Evolutionary conservation across 768 basidiomycete genomes (phyloP).

Genomic region (Leccinellum luteum): DNA sequence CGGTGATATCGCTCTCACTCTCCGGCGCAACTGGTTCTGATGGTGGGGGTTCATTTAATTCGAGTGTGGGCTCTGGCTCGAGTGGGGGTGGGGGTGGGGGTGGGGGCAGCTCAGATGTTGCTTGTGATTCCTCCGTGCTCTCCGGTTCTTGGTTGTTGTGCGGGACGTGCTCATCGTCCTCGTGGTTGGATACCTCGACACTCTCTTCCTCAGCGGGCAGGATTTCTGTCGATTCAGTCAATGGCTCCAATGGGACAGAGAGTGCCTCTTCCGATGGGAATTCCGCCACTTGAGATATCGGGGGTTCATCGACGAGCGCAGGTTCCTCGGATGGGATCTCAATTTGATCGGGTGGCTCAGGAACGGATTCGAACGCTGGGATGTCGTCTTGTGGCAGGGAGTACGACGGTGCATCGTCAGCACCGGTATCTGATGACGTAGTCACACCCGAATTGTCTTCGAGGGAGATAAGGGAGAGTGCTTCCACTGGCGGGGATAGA

Average conservation of each 20-base stretch:
- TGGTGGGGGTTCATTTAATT: constrained; percentile 30
- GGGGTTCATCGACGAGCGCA: not conserved
- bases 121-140: not conserved
- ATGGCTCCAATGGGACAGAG: not conserved
- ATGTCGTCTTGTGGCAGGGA: constrained; percentile 1
- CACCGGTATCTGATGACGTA: not conserved
- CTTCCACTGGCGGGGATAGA: constrained; percentile 29
- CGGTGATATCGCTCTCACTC: constrained; percentile 36
- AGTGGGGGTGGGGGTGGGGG: not conserved
- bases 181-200: not conserved
- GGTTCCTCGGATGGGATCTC: constrained; percentile 1
- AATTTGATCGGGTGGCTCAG: constrained; percentile 8
- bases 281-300: constrained; percentile 5
- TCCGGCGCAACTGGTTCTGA: constrained; percentile 33
- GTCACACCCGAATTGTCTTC: constrained; percentile 12
- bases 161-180: constrained; percentile 6
- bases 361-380: constrained; percentile 4
- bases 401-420: constrained; percentile 3
- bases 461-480: constrained; percentile 26
- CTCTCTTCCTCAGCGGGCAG: constrained; percentile 3
- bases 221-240: constrained; percentile 4
- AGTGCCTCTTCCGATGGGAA: constrained; percentile 5
- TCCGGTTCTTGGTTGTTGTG: constrained; percentile 1
- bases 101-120: constrained; percentile 6
- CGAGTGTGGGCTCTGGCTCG: constrained; percentile 13